Evolutionary conservation across 495 filamentous ascomycete species (phyloP).

Genomic region (Collariella sp.): DNA sequence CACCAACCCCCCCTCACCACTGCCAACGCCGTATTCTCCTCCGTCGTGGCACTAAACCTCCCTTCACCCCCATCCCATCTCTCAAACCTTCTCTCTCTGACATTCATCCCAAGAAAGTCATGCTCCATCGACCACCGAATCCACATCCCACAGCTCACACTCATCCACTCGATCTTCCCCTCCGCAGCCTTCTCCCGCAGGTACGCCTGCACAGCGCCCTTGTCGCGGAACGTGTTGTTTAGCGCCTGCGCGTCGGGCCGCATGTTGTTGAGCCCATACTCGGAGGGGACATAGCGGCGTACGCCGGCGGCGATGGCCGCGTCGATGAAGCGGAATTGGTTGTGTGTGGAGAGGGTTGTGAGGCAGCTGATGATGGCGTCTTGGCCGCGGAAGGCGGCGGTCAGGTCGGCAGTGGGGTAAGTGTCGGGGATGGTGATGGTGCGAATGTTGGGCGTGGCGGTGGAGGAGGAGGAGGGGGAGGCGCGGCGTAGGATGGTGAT

Average conservation of each 20-base stretch:
- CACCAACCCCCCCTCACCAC: slow-evolving; percentile 28
- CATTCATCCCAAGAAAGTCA: slow-evolving; percentile 28
- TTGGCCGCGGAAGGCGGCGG: slow-evolving; percentile 19
- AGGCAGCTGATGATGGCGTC: slow-evolving; percentile 28
- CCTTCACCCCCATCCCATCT: slow-evolving; percentile 38
- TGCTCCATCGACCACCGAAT: slow-evolving; percentile 33
- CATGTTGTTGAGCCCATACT: slow-evolving; percentile 64
- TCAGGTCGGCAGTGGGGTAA: slow-evolving; percentile 18
- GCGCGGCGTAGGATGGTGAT: slow-evolving; percentile 21
- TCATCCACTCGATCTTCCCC: slow-evolving; percentile 27
- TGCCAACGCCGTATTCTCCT: slow-evolving; percentile 31
- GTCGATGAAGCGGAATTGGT: slow-evolving; percentile 40
- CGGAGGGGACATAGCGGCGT: slow-evolving; percentile 47
- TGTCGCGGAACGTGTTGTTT: slow-evolving; percentile 32
- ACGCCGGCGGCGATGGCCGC: slow-evolving; percentile 44
- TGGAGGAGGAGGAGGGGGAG: slow-evolving; percentile 20
- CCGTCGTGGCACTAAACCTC: slow-evolving; percentile 34
- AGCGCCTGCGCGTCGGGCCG: slow-evolving; percentile 31
- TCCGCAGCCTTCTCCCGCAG: no score
- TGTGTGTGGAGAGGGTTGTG: slow-evolving; percentile 19
- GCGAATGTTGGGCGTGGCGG: slow-evolving; percentile 8
- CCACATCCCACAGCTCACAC: slow-evolving; percentile 34
- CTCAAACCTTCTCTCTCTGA: slow-evolving; percentile 22
- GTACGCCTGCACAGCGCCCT: slow-evolving; percentile 25
- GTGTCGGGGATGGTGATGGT: slow-evolving; percentile 19